Percentiles rank a stretch among this genome's conserved stretches.
Conservation (phyloP, 306 rosid species). For the Psophocarpus tetragonolobus region DNA sequence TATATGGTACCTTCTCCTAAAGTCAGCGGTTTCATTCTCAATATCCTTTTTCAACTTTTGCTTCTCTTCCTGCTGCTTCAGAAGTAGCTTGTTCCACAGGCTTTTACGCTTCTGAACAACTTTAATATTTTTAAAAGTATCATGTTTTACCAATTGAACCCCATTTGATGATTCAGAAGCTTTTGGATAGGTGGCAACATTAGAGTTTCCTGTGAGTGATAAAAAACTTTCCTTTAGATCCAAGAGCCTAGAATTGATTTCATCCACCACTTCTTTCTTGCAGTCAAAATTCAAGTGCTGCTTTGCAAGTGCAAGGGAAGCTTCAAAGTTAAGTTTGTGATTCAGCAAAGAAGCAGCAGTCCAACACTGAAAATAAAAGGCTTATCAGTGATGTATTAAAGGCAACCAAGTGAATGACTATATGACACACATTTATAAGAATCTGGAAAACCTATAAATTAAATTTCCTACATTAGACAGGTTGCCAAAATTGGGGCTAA, state of each 20-base stretch:
- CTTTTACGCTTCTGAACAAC: conserved; percentile 46
- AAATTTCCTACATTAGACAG: neutral
- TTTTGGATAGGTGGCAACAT: conserved; percentile 39
- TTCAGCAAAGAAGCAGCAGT: conserved; percentile 66
- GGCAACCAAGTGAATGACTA: conserved; percentile 11
- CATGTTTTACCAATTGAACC: conserved; percentile 39
- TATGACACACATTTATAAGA: neutral
- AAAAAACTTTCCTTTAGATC: conserved; percentile 57
- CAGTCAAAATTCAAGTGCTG: conserved; percentile 68
- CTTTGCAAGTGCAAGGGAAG: conserved; percentile 66
- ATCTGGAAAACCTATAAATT: neutral
- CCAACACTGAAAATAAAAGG: conserved; percentile 73
- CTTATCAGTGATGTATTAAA: conserved; percentile 27
- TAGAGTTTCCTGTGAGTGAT: conserved; percentile 34
- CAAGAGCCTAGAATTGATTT: conserved; percentile 54
- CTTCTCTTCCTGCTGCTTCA: conserved; percentile 43
- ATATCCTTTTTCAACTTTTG: conserved; percentile 10
- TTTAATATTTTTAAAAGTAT: conserved; percentile 48
- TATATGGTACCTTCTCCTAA: conserved; percentile 37
- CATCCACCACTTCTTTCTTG: conserved; percentile 57
- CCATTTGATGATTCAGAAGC: conserved; percentile 36
- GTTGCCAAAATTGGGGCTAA: no score
- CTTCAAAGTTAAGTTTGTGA: conserved; percentile 68
- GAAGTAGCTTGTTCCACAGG: conserved; percentile 48
- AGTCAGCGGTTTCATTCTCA: conserved; percentile 39